Conservation (phyloP, 2,329 filamentous ascomycete genomes). For the Zymoseptoria pseudotritici region DNA sequence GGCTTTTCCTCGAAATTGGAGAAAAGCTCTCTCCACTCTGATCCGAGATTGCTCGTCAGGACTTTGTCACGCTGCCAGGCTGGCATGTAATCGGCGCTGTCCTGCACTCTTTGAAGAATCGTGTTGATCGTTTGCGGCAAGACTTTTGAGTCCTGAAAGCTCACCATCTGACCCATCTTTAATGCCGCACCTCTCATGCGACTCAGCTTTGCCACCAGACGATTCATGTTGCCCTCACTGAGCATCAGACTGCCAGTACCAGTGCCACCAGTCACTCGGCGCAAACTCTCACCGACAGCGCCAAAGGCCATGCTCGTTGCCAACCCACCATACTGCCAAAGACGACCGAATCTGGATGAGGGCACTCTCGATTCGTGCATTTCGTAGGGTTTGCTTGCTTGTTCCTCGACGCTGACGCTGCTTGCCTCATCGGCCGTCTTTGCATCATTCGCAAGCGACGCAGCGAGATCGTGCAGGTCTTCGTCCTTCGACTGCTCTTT, state of each 20-base stretch:
- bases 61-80: constrained; percentile 85
- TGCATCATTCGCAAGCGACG: constrained; percentile 33
- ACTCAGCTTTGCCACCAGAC: constrained; percentile 84
- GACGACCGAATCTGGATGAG: constrained; percentile 72
- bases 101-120: constrained; percentile 88
- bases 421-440: background rate
- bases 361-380: constrained; percentile 87
- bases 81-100: constrained; percentile 97
- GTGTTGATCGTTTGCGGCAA: constrained; percentile 79
- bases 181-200: constrained; percentile 96
- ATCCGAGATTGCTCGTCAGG: constrained; percentile 67
- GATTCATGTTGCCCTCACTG: constrained; percentile 83
- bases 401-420: background rate
- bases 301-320: constrained; percentile 94
- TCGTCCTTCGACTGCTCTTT: constrained; percentile 14
- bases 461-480: constrained; percentile 32
- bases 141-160: constrained; percentile 95
- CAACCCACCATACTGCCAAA: constrained; percentile 93
- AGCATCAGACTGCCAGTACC: constrained; percentile 70
- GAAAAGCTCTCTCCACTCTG: constrained; percentile 79
- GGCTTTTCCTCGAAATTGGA: constrained; percentile 80
- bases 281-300: constrained; percentile 76
- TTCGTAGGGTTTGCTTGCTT: constrained; percentile 44
- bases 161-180: constrained; percentile 96
- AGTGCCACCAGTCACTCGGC: constrained; percentile 62